Evolutionary conservation across 352 stramenopile genomes (phyloP), one percentile per base, ranked within the genome.

Genomic region (Globisporangium ultimum): DNA sequence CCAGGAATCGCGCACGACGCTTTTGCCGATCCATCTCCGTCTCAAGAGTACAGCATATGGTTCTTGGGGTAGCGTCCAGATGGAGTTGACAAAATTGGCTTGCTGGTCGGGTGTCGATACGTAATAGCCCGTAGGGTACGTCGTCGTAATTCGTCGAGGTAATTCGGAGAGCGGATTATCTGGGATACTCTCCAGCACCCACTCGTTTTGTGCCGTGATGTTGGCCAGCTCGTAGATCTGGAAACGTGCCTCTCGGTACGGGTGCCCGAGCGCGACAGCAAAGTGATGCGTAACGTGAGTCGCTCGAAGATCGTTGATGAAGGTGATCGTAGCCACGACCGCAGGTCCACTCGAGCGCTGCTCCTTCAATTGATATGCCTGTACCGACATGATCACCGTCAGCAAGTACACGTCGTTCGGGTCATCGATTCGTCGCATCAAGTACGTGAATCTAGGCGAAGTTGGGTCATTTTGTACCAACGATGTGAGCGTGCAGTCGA

Each of bases 61-160:
- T 9, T 62, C 24, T 13, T 43, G n/a, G 20, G 66, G 46, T 7
- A 74, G 36, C 7, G 55, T 59, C 73, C 70, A 80, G 7, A 69
- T 21, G 20, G 68, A 43, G 8, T 71, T 72, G 12, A 66, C 64
- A 17, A 51, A n/a, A 10, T 51, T 51, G 18, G 46, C 12, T 10
- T 51, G 46, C 10, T 32, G 13, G 18, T 65, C 68, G 18, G 62
- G 46, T 0, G 70, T 53, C n/a, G 57, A 61, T 3, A 72, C 51
- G 48, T 78, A 83, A 49, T 76, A 80, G 1, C 74, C 74, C 1
- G 66, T 68, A 14, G 66, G 63, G 32, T 63, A 61, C 0, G 61
- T 58, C 32, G 68, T 78, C 3, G 62, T 61, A 13, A 80, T 48
- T 1, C 52, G 63, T 18, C 66, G 68, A 2, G 71, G 51, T 4